phyloP scores from a whole-genome alignment of 2,329 filamentous ascomycete species.

The Dryadomyces sulphureus region DNA sequence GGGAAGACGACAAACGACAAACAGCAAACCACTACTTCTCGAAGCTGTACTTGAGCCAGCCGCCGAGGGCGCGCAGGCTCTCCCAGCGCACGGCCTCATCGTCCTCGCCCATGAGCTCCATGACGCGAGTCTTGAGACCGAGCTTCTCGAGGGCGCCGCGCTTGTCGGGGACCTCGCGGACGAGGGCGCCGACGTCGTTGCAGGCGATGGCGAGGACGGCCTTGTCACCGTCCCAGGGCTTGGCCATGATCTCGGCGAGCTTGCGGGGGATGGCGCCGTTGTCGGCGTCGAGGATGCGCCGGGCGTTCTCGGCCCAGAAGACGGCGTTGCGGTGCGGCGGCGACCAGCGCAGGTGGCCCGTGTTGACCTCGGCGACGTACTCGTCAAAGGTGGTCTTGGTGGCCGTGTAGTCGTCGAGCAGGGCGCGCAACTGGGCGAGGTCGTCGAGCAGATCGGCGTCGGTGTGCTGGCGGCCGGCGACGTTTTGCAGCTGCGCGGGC shows the following conservation, averaged over 20 bases:
- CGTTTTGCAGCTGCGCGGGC: slow-evolving; percentile 49
- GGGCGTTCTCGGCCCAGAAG: slow-evolving; percentile 88
- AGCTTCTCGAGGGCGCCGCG: slow-evolving; percentile 66
- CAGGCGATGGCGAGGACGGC: slow-evolving; percentile 85
- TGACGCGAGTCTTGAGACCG: slow-evolving; percentile 72
- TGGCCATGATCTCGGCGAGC: slow-evolving; percentile 68
- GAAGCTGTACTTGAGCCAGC: slow-evolving; percentile 51
- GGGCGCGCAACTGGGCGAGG: slow-evolving; percentile 42
- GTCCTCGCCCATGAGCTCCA: slow-evolving; percentile 83
- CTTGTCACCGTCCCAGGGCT: slow-evolving; percentile 64
- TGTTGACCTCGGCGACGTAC: slow-evolving; percentile 73
- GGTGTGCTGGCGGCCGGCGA: slow-evolving; percentile 45
- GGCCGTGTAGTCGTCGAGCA: slow-evolving; percentile 52
- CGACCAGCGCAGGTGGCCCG: slow-evolving; percentile 83
- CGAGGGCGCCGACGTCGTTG: slow-evolving; percentile 78
- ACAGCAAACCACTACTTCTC: slow-evolving; percentile 19
- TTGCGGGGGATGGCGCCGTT: slow-evolving; percentile 65
- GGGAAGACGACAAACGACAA: neutral
- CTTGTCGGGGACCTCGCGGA: slow-evolving; percentile 81
- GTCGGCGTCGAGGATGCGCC: slow-evolving; percentile 70
- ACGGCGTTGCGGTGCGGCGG: slow-evolving; percentile 74
- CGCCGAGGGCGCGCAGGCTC: slow-evolving; percentile 65
- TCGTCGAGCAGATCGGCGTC: slow-evolving; percentile 52
- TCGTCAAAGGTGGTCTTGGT: slow-evolving; percentile 73
- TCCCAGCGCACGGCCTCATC: slow-evolving; percentile 90